Conservation (phyloP, 2,329 filamentous ascomycete genomes). For the Exophiala phaeomuriformis region DNA sequence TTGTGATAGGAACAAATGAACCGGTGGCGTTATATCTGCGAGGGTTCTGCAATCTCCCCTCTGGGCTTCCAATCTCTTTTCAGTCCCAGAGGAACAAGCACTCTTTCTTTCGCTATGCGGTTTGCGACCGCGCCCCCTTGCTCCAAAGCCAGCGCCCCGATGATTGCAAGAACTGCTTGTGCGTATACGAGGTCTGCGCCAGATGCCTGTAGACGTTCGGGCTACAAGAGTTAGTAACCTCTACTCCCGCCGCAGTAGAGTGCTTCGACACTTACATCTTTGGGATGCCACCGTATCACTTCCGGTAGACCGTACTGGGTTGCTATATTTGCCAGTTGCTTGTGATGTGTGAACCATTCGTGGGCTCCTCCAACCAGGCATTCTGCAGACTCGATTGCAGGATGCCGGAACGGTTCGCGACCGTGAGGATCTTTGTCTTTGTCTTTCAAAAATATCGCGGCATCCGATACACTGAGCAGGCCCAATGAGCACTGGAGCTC, state of each 20-base stretch:
- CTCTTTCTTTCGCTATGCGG: slow-evolving; percentile 65
- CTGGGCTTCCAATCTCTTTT: slow-evolving; percentile 27
- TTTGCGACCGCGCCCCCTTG: slow-evolving; percentile 72
- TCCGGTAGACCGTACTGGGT: slow-evolving; percentile 61
- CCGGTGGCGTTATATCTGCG: slow-evolving; percentile 4
- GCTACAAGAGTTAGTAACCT: slow-evolving; percentile 6
- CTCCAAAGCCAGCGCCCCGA: slow-evolving; percentile 85
- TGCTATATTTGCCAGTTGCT: slow-evolving; percentile 61
- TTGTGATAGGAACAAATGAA: slow-evolving; percentile 6
- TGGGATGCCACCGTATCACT: slow-evolving; percentile 84
- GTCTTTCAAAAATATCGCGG: slow-evolving; percentile 33
- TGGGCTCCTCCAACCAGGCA: slow-evolving; percentile 60
- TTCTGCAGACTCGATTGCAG: slow-evolving; percentile 63
- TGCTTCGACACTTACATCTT: slow-evolving; percentile 52
- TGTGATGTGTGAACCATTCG: slow-evolving; percentile 54
- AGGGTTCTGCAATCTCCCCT: slow-evolving; percentile 23
- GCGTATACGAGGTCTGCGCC: slow-evolving; percentile 69
- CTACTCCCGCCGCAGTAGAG: not conserved
- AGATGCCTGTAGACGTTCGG: slow-evolving; percentile 61
- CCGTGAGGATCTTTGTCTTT: slow-evolving; percentile 44
- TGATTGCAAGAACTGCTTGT: slow-evolving; percentile 72
- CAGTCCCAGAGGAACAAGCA: slow-evolving; percentile 51
- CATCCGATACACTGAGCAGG: slow-evolving; percentile 42
- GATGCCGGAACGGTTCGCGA: slow-evolving; percentile 61
- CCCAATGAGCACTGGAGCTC: slow-evolving; percentile 59